Evolutionary conservation across 1,284 basidiomycete genomes (phyloP), one percentile per base, ranked within the genome.

Genomic region (Coniferiporia weirii): DNA sequence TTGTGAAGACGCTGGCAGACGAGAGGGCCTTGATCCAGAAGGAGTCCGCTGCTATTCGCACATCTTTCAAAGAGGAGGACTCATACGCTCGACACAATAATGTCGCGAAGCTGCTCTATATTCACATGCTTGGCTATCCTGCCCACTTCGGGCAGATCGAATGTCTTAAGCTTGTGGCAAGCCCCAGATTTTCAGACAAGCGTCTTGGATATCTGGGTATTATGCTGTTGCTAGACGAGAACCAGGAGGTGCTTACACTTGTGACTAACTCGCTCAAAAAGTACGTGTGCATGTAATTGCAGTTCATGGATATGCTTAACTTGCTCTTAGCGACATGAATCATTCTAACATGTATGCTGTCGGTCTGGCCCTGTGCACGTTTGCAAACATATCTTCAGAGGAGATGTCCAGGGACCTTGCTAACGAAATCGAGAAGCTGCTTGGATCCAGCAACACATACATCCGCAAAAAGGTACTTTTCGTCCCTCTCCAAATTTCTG

Each of bases 121-220:
- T 99, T 73, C 95, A 99, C 74, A 99, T 99, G 97, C 89, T 99
- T 22, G 97, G 97, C 60, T 98, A 97, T 61, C 95, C 96, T 3
- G 97, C 97, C 34, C 97, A 99, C 73, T 99, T 98, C 70, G 97
- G 97, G 53, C 97, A 99, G 79, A 98, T 99, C 72, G 97, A 99
- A 79, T 99, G 97, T 75, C 81, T 99, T 65, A 99, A 99, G 75
- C 87, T 99, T 55, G 97, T 99, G 48, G 97, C 97, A n/a, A 94
- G 93, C 66, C 94, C 97, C 12, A 81, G 95, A 57, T 99, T 99
- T 75, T 85, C 91, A 51, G 97, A 99, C 79, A 99, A 99, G 76
- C 83, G 96, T 36, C 79, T 99, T 20, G 97, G 97, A 1, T 99
- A 99, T 70, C 78, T 99, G 49, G 97, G 97, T 0, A 98, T 99